Conservation (phyloP, 169 alveolate genomes). For the Cardiosporidium cionae region DNA sequence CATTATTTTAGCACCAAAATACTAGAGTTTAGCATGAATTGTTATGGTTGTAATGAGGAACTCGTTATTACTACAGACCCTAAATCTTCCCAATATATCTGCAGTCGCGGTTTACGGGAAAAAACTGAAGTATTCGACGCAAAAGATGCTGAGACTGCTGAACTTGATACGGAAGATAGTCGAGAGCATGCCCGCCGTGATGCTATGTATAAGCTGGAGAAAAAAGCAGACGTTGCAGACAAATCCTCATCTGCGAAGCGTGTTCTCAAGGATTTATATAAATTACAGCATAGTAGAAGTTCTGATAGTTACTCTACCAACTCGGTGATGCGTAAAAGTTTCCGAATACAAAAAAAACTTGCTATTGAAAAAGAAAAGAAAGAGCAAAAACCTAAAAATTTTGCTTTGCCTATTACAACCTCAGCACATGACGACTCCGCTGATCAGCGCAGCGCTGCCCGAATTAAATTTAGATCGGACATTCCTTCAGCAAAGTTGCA, state of each 20-base stretch:
- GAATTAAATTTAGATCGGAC: neutral
- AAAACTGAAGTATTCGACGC: too few species aligned
- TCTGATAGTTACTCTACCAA: neutral
- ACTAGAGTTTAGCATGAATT: slow-evolving; percentile 55
- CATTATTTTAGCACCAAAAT: slow-evolving; percentile 52
- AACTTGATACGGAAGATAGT: neutral
- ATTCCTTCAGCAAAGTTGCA: neutral
- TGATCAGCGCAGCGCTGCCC: too few species aligned
- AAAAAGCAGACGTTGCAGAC: neutral
- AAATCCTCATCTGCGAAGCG: too few species aligned
- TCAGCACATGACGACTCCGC: too few species aligned
- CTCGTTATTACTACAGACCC: slow-evolving; percentile 67
- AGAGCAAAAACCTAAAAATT: too few species aligned
- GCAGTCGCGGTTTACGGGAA: slow-evolving; percentile 55
- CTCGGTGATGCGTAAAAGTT: neutral
- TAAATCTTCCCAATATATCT: slow-evolving; percentile 50
- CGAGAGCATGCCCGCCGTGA: neutral
- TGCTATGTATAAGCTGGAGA: neutral
- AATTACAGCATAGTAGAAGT: neutral
- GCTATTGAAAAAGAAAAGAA: neutral
- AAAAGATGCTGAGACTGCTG: neutral
- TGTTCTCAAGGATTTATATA: neutral
- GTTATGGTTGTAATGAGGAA: slow-evolving; percentile 46
- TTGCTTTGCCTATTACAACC: too few species aligned
- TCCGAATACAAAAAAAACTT: neutral